phyloP scores from a whole-genome alignment of 495 filamentous ascomycete species.

The Amorphotheca resinae region DNA sequence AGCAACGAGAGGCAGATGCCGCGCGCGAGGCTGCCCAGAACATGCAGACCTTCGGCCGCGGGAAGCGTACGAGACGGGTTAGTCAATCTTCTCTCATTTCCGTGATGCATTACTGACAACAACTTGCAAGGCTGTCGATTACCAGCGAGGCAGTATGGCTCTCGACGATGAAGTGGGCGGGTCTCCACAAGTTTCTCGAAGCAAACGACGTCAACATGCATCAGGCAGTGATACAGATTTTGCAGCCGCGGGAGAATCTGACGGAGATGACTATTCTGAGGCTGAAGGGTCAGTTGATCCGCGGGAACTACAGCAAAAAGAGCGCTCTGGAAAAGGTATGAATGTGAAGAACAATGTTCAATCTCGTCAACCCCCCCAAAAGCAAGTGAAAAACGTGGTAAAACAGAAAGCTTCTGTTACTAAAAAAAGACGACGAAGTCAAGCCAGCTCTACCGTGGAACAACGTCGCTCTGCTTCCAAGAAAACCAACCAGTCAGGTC shows the following conservation, averaged over 20 bases:
- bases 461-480: neutral
- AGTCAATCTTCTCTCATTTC: constrained; percentile 18
- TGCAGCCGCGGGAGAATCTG: constrained; percentile 9
- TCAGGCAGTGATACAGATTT: constrained; percentile 16
- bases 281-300: neutral
- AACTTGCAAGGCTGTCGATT: constrained; percentile 33
- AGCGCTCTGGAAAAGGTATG: neutral
- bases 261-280: constrained; percentile 10
- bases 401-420: neutral
- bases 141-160: constrained; percentile 24
- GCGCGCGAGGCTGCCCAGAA: constrained; percentile 49
- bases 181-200: constrained; percentile 3
- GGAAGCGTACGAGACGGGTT: constrained; percentile 53
- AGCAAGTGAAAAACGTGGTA: neutral
- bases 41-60: constrained; percentile 65
- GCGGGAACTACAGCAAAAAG: constrained; percentile 3
- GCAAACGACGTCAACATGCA: constrained; percentile 2
- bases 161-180: constrained; percentile 24
- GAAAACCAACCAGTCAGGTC: neutral
- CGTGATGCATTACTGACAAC: neutral
- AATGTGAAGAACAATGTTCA: constrained; percentile 10
- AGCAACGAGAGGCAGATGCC: constrained; percentile 67
- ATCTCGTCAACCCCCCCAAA: neutral
- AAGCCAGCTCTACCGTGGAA: neutral
- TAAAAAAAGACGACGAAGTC: neutral